Base-by-base conservation (phyloP, 2,329 filamentous ascomycete species). In the Epichloe baconii region DNA sequence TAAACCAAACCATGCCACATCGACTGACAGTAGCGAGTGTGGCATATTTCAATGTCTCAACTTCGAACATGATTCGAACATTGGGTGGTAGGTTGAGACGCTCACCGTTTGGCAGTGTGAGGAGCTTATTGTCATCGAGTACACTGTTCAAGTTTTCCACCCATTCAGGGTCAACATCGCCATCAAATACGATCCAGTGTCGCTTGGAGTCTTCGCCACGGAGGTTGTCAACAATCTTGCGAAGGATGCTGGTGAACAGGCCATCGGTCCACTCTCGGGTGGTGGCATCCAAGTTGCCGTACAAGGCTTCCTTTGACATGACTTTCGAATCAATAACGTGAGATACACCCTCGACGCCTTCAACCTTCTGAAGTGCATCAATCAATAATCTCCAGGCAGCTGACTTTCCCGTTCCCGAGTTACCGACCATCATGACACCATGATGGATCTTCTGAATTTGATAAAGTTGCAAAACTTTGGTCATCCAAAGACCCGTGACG, bases 1-100 rank as follows among this genome's bases (percentile, higher is more conserved):
- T 98, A 71, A 97, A 98, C 93, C 93, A 99, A 14, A 99, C 94
- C 93, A 99, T 99, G 77, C 93, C 93, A 66, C 93, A 99, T 71
- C 93, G 89, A 82, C 87, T 94, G 63, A 99, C 93, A n/a, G 93
- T 99, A 51, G 93, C 93, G 44, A 98, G 79, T 0, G 93, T 99
- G 38, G 93, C 93, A 65, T 98, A 98, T 65, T 94, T 95, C 54
- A 99, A 76, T 3, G 85, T 97, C 71, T 98, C 94, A 37, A 99
- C 93, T 72, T 99, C 93, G 62, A 99, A 99, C 90, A 99, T 96
- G 69, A 99, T 95, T 58, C 94, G 88, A 26, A 99, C 93, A 62
- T 99, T 98, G 2, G 86, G 64, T 4, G 93, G 94, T 43, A 99
- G 71, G 64, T 93, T 96, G 51, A 99, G 83, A 74, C 93, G 91